These are phyloP conservation scores for Myriangium duriaei DNA, from an alignment of 2,329 filamentous ascomycete genomes.

Conservation along the genomic window DNA sequence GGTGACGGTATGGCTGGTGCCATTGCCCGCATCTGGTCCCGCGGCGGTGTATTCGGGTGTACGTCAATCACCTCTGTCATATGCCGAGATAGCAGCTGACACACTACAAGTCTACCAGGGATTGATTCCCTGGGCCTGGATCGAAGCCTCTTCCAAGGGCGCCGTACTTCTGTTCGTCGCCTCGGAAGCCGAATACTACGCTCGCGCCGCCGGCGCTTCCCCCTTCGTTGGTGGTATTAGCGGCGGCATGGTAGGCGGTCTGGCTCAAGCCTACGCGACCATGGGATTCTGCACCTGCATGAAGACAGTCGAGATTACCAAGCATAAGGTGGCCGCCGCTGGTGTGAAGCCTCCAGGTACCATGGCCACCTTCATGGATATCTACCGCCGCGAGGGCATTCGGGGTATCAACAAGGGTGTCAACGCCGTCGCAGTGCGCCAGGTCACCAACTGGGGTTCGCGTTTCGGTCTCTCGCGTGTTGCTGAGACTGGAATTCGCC, in stretches of 20 bases:
- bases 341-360: conserved; percentile 82
- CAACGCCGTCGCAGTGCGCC: conserved; percentile 94
- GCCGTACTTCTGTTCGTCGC: conserved; percentile 98
- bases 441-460: conserved; percentile 99
- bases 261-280: conserved; percentile 96
- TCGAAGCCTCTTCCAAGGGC: conserved; percentile 98
- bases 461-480: conserved; percentile 89
- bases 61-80: conserved; percentile 37
- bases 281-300: conserved; percentile 99
- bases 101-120: conserved; percentile 81
- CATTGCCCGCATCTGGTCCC: conserved; percentile 78
- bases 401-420: conserved; percentile 96
- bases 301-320: conserved; percentile 99
- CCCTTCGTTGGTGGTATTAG: conserved; percentile 82
- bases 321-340: conserved; percentile 78
- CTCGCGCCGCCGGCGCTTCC: conserved; percentile 61
- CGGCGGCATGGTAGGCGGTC: conserved; percentile 85
- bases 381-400: conserved; percentile 90
- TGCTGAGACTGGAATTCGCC: conserved; percentile 79
- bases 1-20: conserved; percentile 73
- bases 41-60: conserved; percentile 92
- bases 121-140: conserved; percentile 99
- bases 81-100: conserved; percentile 4
- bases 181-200: conserved; percentile 93
- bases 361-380: conserved; percentile 90